Percentiles rank a stretch among this genome's conserved stretches.
phyloP scores from a whole-genome alignment of 768 basidiomycete species.

The Scleroderma citrinum region DNA sequence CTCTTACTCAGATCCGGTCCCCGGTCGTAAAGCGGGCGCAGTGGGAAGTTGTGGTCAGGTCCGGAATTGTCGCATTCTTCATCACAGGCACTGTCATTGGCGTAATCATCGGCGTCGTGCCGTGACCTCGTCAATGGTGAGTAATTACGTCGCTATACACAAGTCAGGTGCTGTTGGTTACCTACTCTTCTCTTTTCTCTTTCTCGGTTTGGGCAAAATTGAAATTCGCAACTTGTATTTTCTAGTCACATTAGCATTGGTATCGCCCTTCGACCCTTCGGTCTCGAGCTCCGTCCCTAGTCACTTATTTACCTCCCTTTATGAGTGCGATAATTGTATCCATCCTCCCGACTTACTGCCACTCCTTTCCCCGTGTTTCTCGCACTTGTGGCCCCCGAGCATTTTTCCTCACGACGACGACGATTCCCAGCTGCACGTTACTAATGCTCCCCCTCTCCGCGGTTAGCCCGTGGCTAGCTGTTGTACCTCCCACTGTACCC shows the following conservation, averaged over 20 bases:
- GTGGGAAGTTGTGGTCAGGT: conserved; percentile 77
- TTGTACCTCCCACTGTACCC: no score
- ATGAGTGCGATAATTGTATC: no score
- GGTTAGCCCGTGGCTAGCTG: background rate
- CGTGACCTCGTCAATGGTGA: background rate
- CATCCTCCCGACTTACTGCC: no score
- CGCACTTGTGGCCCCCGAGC: background rate
- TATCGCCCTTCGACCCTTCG: background rate
- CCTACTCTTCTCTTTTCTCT: background rate
- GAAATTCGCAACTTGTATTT: background rate
- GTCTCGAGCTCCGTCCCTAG: background rate
- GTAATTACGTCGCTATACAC: background rate
- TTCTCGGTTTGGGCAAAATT: background rate
- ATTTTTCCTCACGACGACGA: background rate
- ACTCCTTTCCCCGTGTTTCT: background rate
- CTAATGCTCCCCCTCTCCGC: background rate
- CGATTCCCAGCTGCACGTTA: background rate
- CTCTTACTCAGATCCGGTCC: conserved; percentile 63
- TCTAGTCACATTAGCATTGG: background rate
- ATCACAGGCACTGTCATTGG: conserved; percentile 26
- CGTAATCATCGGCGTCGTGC: conserved; percentile 28
- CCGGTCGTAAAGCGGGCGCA: conserved; percentile 72
- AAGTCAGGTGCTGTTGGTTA: background rate
- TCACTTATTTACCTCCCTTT: background rate
- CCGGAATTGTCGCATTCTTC: conserved; percentile 43